Percentiles rank a stretch among this genome's conserved stretches.
Evolutionary conservation across 2,329 filamentous ascomycete species (phyloP).

Genomic region (Verticillium nonalfalfae): DNA sequence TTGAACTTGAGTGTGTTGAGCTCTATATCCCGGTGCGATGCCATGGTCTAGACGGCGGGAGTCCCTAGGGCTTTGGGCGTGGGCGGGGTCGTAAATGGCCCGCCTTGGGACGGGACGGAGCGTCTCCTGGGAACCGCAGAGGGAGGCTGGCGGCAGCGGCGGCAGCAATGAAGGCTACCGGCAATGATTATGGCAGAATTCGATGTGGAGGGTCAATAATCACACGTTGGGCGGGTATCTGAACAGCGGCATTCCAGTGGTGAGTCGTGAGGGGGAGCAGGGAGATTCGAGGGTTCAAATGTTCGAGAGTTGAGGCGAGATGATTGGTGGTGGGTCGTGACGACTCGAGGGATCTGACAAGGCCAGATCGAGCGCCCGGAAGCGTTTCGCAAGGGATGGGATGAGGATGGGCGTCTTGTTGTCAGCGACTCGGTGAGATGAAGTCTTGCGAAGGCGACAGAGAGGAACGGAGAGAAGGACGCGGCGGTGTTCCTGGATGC

Average conservation of each 20-base stretch:
- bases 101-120: not conserved
- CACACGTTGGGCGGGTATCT: not conserved
- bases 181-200: not conserved
- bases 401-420: not conserved
- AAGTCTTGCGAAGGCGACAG: not conserved
- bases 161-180: not conserved
- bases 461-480: not conserved
- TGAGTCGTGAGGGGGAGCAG: not conserved
- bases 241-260: not conserved
- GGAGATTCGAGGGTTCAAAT: not conserved
- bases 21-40: slow-evolving; percentile 38
- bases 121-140: slow-evolving; percentile 2
- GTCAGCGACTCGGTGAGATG: not conserved
- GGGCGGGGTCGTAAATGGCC: not conserved
- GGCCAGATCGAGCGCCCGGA: not conserved
- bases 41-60: slow-evolving; percentile 19
- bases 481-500: not conserved
- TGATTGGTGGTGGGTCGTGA: not conserved
- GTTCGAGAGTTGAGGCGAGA: not conserved
- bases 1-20: slow-evolving; percentile 53
- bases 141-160: not conserved
- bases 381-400: not conserved
- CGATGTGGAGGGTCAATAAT: not conserved
- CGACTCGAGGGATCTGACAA: not conserved
- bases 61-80: not conserved